phyloP scores from a whole-genome alignment of 2,329 filamentous ascomycete genomes.

The Fusarium napiforme region DNA sequence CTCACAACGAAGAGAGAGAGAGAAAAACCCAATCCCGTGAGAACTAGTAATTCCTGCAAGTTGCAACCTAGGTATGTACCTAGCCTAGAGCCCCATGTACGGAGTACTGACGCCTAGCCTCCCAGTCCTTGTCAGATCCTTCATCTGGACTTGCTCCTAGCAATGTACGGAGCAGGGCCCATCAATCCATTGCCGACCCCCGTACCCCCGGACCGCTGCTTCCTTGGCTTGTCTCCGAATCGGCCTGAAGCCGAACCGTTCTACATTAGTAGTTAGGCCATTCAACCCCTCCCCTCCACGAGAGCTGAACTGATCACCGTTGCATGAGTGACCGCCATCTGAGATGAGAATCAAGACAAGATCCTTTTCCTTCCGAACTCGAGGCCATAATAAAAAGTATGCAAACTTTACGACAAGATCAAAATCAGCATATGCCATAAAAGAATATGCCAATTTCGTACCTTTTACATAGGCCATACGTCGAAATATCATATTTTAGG shows the following conservation, averaged over 20 bases:
- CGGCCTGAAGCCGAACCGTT: conserved; percentile 20
- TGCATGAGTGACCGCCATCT: conserved; percentile 34
- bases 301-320: conserved; percentile 3
- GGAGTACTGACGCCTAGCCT: neutral
- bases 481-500: conserved; percentile 1
- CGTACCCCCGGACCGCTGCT: conserved; percentile 24
- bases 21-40: neutral
- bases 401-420: neutral
- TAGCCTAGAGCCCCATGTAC: neutral
- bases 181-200: conserved; percentile 12
- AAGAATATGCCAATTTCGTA: neutral
- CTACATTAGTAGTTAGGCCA: neutral
- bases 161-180: neutral
- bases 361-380: neutral
- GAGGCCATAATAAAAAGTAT: neutral
- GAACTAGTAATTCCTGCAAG: conserved; percentile 4
- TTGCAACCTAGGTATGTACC: neutral
- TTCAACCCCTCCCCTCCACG: conserved; percentile 1
- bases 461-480: neutral
- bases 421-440: neutral
- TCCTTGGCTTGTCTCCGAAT: conserved; percentile 28
- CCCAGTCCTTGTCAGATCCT: neutral
- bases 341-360: conserved; percentile 7
- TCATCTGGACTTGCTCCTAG: conserved; percentile 1
- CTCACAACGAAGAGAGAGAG: neutral